These are phyloP conservation scores for Penicillium herquei DNA, from an alignment of 495 filamentous ascomycete genomes.

Conservation along the genomic window DNA sequence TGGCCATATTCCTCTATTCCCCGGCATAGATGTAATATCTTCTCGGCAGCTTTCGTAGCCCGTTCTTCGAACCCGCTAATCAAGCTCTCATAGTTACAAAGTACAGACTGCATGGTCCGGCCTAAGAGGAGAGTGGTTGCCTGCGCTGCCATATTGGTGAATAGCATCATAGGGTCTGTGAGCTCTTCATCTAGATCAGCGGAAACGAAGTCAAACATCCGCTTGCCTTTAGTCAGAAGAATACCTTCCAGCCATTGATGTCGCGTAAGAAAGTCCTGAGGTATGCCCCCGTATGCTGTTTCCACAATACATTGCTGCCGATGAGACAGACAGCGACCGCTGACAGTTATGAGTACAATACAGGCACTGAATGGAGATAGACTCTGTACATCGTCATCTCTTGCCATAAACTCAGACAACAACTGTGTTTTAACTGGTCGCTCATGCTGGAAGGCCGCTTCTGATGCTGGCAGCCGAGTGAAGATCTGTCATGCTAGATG, in stretches of 20 bases:
- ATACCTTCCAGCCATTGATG: background rate
- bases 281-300: background rate
- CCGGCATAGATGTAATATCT: background rate
- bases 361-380: background rate
- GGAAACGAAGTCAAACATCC: background rate
- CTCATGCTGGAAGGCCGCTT: background rate
- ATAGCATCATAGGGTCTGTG: background rate
- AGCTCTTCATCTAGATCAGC: background rate
- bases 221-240: background rate
- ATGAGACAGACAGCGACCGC: background rate
- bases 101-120: background rate
- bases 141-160: background rate
- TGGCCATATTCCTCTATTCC: background rate
- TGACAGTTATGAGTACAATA: background rate
- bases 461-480: background rate
- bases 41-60: background rate
- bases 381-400: background rate
- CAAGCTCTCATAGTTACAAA: background rate
- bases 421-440: background rate
- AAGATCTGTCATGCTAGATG: background rate
- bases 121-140: background rate
- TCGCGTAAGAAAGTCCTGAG: background rate
- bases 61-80: too few species aligned
- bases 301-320: background rate
- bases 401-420: background rate